Evolutionary conservation across 495 filamentous ascomycete species (phyloP).

Genomic region (Bacidia gigantensis): DNA sequence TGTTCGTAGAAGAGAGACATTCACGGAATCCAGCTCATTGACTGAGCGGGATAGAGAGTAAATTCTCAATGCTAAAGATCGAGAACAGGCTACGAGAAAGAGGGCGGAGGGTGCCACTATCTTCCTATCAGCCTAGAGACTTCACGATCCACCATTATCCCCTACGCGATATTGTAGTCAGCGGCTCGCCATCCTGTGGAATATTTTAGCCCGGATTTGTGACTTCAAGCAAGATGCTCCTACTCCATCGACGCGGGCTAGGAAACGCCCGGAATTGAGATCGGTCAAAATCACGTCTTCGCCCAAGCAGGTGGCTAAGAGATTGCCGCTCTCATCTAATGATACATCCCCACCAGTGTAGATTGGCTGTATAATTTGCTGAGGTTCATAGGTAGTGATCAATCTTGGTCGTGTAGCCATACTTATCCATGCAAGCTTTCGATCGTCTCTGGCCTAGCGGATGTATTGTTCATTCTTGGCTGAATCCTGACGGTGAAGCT

Average conservation of each 20-base stretch:
- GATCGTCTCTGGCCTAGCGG: too few species aligned
- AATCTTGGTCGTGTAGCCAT: constrained; percentile 30
- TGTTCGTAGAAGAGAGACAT: constrained; percentile 56
- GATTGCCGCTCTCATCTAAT: constrained; percentile 63
- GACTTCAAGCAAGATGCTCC: constrained; percentile 17
- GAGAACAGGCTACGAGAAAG: constrained; percentile 79
- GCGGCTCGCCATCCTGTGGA: constrained; percentile 73
- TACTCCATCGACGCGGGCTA: constrained; percentile 83
- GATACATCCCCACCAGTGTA: constrained; percentile 84
- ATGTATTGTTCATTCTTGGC: too few species aligned
- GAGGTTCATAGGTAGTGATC: constrained; percentile 71
- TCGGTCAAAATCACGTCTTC: constrained; percentile 86
- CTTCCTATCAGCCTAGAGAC: constrained; percentile 1
- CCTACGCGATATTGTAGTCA: constrained; percentile 73
- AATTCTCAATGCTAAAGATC: constrained; percentile 86
- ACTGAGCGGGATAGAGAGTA: constrained; percentile 55
- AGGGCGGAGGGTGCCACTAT: constrained; percentile 76
- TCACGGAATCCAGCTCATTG: constrained; percentile 37
- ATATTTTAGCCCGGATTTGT: neutral
- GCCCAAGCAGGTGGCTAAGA: constrained; percentile 73
- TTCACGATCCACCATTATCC: constrained; percentile 15
- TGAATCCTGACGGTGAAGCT: too few species aligned
- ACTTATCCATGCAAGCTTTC: neutral
- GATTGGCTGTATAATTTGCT: constrained; percentile 73
- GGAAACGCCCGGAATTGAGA: constrained; percentile 64